A percentile compares a stretch with the other conserved stretches of the same genome.
These are phyloP conservation scores for Cicer arietinum DNA, from an alignment of 306 rosid species.

Conservation along the genomic window DNA sequence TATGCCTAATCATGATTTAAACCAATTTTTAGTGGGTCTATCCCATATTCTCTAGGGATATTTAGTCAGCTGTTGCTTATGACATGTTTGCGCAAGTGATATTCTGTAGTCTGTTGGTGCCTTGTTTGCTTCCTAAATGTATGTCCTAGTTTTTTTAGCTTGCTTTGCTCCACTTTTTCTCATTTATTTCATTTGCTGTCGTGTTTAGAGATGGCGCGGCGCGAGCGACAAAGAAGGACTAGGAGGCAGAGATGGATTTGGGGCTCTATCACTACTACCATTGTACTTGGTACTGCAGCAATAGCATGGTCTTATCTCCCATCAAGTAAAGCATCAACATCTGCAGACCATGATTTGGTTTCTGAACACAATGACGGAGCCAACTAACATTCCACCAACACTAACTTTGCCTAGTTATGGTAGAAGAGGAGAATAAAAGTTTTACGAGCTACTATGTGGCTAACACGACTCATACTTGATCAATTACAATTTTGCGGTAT, in stretches of 20 bases:
- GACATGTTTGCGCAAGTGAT: background rate
- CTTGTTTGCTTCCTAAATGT: constrained; percentile 28
- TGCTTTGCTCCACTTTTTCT: constrained; percentile 15
- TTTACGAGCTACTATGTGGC: constrained; percentile 53
- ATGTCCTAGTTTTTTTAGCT: constrained; percentile 20
- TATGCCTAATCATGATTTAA: constrained; percentile 2
- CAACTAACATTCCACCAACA: constrained; percentile 48
- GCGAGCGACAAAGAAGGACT: constrained; percentile 70
- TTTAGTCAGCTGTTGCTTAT: background rate
- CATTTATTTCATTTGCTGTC: constrained; percentile 31
- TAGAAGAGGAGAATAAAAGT: constrained; percentile 63
- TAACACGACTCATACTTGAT: constrained; percentile 45
- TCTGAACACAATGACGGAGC: constrained; percentile 53
- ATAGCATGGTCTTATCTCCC: constrained; percentile 83
- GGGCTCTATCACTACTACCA: constrained; percentile 78
- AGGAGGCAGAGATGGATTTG: constrained; percentile 89
- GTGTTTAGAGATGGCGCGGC: constrained; percentile 74
- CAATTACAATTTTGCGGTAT: constrained; percentile 51
- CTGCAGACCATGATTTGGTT: constrained; percentile 45
- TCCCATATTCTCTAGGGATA: background rate
- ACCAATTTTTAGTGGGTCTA: background rate
- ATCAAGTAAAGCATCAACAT: constrained; percentile 54
- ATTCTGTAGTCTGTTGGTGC: constrained; percentile 8
- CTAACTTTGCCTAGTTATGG: constrained; percentile 45
- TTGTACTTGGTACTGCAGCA: constrained; percentile 70